Base-by-base conservation (phyloP, 495 filamentous ascomycete genomes). In the Pseudomonodictys pantanalensis region DNA sequence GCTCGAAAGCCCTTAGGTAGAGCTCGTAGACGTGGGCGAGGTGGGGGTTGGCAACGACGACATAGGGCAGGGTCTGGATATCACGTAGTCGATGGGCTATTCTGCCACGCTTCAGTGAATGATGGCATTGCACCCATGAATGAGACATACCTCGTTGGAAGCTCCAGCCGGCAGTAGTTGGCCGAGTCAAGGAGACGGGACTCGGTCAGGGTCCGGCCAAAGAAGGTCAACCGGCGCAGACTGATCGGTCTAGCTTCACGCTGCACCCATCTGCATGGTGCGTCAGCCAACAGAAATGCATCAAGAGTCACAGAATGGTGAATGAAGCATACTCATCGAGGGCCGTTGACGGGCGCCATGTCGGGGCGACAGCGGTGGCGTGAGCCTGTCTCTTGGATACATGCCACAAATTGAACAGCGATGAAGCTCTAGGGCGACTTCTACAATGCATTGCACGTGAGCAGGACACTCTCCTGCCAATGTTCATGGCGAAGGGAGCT, bases 61-160 rank as follows among this genome's bases (percentile, higher is more conserved):
- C 90, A 67, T 96, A 99, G 18, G 93, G 93, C 41, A 99, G 77
- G 54, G 87, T 91, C 75, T 99, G 95, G 80, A 99, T 97, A 69
- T 99, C 92, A 43, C 95, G 89, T 49, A 99, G 86, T 15, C 93
- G 87, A 67, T 99, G 95, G 24, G 92, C 88, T 55, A 96, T 80
- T 57, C 91, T 91, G 28, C 39, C 9, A 22, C 17, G 33, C 18
- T 25, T 56, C 33, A 42, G 49, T 15, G 22, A 18, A 20, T n/a
- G 32, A 25, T 24, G n/a, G 20, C 24, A 26, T 1, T 9, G 17
- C 4, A 12, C 9, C 32, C 15, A 41, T 33, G 30, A 24, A 4
- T 41, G 25, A 24, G 7, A 57, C 72, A n/a, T n/a, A 86, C 89
- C 90, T 82, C n/a, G 88, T 91, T 8, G 93, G 93, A 22, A 98